Conservation (phyloP, 768 basidiomycete species). For the Suillus clintonianus region DNA sequence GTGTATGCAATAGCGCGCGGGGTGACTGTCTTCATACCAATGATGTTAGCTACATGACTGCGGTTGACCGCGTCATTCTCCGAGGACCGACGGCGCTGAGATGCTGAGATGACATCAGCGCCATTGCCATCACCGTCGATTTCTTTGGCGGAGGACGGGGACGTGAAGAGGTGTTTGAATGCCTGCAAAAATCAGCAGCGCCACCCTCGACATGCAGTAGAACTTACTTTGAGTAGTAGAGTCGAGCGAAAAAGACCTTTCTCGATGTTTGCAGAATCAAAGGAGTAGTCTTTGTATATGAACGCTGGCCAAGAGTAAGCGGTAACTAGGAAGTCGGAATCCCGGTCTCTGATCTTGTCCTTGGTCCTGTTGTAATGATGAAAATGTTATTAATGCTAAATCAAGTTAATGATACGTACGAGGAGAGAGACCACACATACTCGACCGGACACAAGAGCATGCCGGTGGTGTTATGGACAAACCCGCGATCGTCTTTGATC, state of each 20-base stretch:
- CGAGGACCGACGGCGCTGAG: background rate
- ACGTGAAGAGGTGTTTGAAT: conserved; percentile 13
- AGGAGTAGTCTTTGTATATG: conserved; percentile 8
- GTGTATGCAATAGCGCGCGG: conserved; percentile 18
- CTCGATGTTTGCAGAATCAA: conserved; percentile 9
- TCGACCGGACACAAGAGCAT: background rate
- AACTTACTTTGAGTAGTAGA: no score
- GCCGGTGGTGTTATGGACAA: background rate
- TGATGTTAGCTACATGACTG: background rate
- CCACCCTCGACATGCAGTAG: background rate
- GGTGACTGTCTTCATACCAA: conserved; percentile 12
- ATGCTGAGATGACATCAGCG: background rate
- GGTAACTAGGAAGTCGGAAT: background rate
- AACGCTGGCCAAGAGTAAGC: conserved; percentile 1
- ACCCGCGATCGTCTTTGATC: background rate
- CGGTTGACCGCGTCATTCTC: background rate
- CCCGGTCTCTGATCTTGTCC: background rate
- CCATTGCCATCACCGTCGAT: background rate
- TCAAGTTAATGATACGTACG: background rate
- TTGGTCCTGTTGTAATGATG: background rate
- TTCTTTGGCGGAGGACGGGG: conserved; percentile 10
- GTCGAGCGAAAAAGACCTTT: conserved; percentile 12
- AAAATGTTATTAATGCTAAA: background rate
- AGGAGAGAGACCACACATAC: background rate
- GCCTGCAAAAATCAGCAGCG: conserved; percentile 11